phyloP scores from a whole-genome alignment of 2,329 filamentous ascomycete species.

The Lachnellula cervina region DNA sequence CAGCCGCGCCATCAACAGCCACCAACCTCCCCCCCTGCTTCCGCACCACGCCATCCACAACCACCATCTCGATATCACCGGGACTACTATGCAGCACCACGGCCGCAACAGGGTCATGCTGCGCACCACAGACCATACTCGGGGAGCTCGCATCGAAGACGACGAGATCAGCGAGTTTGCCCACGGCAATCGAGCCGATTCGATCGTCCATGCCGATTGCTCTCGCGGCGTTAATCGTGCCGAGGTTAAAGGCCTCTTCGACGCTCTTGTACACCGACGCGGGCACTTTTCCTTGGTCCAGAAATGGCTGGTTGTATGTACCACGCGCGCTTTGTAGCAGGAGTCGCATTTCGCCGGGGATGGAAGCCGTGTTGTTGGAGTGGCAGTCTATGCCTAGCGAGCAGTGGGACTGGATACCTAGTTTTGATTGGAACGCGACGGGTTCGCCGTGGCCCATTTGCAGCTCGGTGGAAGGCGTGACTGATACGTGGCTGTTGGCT shows the following conservation, averaged over 20 bases:
- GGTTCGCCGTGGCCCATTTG: constrained; percentile 42
- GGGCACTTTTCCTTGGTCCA: constrained; percentile 23
- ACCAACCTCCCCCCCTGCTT: constrained; percentile 31
- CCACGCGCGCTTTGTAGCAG: constrained; percentile 31
- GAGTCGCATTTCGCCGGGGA: constrained; percentile 33
- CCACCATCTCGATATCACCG: constrained; percentile 39
- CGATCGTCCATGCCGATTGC: constrained; percentile 38
- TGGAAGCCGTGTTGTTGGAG: constrained; percentile 28
- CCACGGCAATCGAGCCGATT: constrained; percentile 42
- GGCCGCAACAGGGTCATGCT: constrained; percentile 39
- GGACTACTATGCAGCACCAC: constrained; percentile 39
- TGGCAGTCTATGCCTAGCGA: constrained; percentile 36
- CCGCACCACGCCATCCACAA: constrained; percentile 39
- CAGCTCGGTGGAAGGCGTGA: constrained; percentile 46
- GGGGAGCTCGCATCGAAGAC: constrained; percentile 41
- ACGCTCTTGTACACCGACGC: constrained; percentile 30
- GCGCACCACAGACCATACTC: constrained; percentile 37
- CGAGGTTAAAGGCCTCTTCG: constrained; percentile 45
- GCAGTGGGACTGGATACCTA: constrained; percentile 29
- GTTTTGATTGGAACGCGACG: constrained; percentile 27
- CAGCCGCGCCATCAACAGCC: constrained; percentile 8
- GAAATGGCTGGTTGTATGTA: constrained; percentile 28
- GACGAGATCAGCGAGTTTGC: constrained; percentile 44
- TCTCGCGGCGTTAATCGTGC: constrained; percentile 42
- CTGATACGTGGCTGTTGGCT: constrained; percentile 36